These are phyloP conservation scores for Cudoniella acicularis DNA, from an alignment of 495 filamentous ascomycete genomes.

Conservation along the genomic window DNA sequence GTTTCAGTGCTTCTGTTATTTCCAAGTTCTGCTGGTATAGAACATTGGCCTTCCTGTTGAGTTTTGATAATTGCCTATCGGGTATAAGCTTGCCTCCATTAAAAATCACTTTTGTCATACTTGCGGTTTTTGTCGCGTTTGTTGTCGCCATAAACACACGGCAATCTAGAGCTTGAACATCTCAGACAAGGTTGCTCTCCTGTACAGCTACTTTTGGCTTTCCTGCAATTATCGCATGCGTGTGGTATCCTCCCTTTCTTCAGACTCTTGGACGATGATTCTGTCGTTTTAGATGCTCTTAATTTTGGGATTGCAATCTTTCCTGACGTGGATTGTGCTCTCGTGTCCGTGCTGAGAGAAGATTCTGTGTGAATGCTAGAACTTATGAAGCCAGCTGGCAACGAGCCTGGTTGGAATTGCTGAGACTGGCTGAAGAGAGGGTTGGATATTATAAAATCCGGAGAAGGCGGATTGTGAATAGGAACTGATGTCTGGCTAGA, in stretches of 20 bases:
- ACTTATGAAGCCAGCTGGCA: neutral
- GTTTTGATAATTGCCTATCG: constrained; percentile 38
- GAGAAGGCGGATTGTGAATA: neutral
- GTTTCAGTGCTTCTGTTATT: constrained; percentile 37
- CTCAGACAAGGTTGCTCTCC: constrained; percentile 52
- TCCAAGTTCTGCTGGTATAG: constrained; percentile 33
- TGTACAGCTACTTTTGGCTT: constrained; percentile 52
- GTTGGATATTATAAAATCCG: neutral
- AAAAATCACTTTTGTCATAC: constrained; percentile 33
- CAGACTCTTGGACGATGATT: neutral
- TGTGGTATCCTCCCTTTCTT: constrained; percentile 21
- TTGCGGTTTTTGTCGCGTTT: constrained; percentile 51
- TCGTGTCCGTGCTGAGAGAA: neutral
- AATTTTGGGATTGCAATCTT: constrained; percentile 22
- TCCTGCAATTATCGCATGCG: constrained; percentile 32
- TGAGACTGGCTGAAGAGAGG: neutral
- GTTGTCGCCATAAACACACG: constrained; percentile 53
- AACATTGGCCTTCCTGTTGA: constrained; percentile 34
- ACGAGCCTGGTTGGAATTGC: neutral
- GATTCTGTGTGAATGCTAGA: neutral
- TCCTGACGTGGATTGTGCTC: constrained; percentile 1
- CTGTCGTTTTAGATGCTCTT: neutral
- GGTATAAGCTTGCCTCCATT: constrained; percentile 33
- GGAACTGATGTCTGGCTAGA: neutral
- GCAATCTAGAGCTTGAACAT: constrained; percentile 41